phyloP scores from a whole-genome alignment of 1,284 basidiomycete species.

The Ceratobasidium theobromae region DNA sequence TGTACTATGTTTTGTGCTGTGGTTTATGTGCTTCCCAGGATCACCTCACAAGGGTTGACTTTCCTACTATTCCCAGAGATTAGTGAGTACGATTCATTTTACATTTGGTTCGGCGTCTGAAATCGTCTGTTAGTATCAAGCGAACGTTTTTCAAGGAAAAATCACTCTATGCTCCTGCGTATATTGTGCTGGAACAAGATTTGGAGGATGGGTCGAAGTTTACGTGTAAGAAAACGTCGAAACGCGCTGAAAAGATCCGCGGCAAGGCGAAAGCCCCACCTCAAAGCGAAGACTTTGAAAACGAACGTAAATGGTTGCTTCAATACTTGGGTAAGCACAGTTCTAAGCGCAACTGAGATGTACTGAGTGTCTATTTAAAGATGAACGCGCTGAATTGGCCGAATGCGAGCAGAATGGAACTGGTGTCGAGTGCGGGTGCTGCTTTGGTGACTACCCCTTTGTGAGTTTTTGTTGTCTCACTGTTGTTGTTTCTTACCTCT shows the following conservation, averaged over 20 bases:
- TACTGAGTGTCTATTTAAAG: constrained; percentile 39
- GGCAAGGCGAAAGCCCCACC: constrained; percentile 44
- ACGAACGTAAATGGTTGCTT: constrained; percentile 51
- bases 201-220: constrained; percentile 46
- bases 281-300: constrained; percentile 49
- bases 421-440: constrained; percentile 80
- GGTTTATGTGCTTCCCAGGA: constrained; percentile 48
- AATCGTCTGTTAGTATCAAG: constrained; percentile 44
- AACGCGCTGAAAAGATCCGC: constrained; percentile 50
- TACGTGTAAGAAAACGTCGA: constrained; percentile 43
- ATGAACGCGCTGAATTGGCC: constrained; percentile 46
- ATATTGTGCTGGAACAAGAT: constrained; percentile 38
- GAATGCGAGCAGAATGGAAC: constrained; percentile 48
- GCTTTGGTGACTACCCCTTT: constrained; percentile 69
- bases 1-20: constrained; percentile 15
- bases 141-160: constrained; percentile 46
- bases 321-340: constrained; percentile 34
- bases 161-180: constrained; percentile 60
- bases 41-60: constrained; percentile 51
- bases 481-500: too few species aligned
- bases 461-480: constrained; percentile 49
- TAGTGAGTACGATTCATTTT: constrained; percentile 39
- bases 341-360: constrained; percentile 32
- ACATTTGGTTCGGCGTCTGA: background rate
- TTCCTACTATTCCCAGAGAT: constrained; percentile 57